Evolutionary conservation across 2,329 filamentous ascomycete genomes (phyloP).

Genomic region (Hyphodiscus sp.): DNA sequence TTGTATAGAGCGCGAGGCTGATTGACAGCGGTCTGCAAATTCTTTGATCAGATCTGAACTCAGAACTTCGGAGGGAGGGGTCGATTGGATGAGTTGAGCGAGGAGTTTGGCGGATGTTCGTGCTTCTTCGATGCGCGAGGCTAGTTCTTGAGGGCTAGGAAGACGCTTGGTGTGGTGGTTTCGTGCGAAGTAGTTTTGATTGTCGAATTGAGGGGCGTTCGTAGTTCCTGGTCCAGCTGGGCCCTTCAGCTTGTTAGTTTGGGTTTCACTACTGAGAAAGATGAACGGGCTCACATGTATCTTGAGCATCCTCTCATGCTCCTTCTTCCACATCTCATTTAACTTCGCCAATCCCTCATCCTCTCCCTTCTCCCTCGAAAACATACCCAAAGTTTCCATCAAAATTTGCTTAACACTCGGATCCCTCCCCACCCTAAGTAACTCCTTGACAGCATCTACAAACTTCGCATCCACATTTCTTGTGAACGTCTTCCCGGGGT

Average conservation of each 20-base stretch:
- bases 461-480: slow-evolving; percentile 84
- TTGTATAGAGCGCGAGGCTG: slow-evolving; percentile 76
- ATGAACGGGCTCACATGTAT: slow-evolving; percentile 33
- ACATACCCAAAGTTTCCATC: slow-evolving; percentile 75
- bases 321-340: slow-evolving; percentile 82
- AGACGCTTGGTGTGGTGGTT: slow-evolving; percentile 40
- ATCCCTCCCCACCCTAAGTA: slow-evolving; percentile 67
- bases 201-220: slow-evolving; percentile 38
- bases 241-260: slow-evolving; percentile 16
- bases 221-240: slow-evolving; percentile 33
- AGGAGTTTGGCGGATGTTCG: slow-evolving; percentile 85
- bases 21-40: slow-evolving; percentile 79
- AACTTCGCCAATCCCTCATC: slow-evolving; percentile 69
- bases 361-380: slow-evolving; percentile 58
- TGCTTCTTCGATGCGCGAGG: slow-evolving; percentile 81
- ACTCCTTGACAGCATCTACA: slow-evolving; percentile 64
- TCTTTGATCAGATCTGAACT: slow-evolving; percentile 86
- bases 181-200: slow-evolving; percentile 52
- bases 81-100: slow-evolving; percentile 85
- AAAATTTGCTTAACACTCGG: slow-evolving; percentile 76
- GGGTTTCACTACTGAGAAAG: not conserved
- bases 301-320: slow-evolving; percentile 59
- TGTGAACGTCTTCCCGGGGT: slow-evolving; percentile 88
- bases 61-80: slow-evolving; percentile 67
- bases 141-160: slow-evolving; percentile 70